A percentile compares a stretch with the other conserved stretches of the same genome.
Conservation (phyloP, 2,329 filamentous ascomycete species). For the Thelonectria discophora region DNA sequence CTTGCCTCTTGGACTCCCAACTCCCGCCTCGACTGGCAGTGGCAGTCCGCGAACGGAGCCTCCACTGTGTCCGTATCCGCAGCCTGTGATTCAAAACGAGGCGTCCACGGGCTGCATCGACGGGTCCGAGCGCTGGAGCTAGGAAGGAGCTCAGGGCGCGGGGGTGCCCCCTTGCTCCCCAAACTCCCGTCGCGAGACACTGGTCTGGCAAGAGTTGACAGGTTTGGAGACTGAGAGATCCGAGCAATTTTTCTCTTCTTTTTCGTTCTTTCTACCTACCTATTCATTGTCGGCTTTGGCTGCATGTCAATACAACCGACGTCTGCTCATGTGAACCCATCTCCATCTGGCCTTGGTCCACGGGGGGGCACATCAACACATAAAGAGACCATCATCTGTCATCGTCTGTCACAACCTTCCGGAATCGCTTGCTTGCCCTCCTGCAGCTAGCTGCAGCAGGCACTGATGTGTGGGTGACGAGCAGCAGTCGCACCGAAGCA, state of each 20-base stretch:
- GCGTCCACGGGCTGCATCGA: too few species aligned
- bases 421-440: not conserved
- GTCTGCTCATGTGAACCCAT: too few species aligned
- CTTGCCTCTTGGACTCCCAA: too few species aligned
- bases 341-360: too few species aligned
- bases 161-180: slow-evolving; percentile 25
- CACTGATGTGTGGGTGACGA: not conserved
- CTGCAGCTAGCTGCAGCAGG: not conserved
- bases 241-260: not conserved
- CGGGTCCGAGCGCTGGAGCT: not conserved
- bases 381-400: too few species aligned
- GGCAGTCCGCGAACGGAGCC: not conserved
- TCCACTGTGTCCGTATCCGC: too few species aligned
- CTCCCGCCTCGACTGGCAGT: too few species aligned
- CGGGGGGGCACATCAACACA: too few species aligned
- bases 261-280: too few species aligned
- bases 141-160: slow-evolving; percentile 7
- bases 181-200: slow-evolving; percentile 35
- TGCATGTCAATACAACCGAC: too few species aligned
- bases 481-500: not conserved
- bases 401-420: too few species aligned
- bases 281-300: too few species aligned
- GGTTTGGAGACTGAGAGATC: not conserved
- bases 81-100: not conserved
- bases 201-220: slow-evolving; percentile 36